Conservation (phyloP, 345 rosid species). For the Heritiera littoralis region DNA sequence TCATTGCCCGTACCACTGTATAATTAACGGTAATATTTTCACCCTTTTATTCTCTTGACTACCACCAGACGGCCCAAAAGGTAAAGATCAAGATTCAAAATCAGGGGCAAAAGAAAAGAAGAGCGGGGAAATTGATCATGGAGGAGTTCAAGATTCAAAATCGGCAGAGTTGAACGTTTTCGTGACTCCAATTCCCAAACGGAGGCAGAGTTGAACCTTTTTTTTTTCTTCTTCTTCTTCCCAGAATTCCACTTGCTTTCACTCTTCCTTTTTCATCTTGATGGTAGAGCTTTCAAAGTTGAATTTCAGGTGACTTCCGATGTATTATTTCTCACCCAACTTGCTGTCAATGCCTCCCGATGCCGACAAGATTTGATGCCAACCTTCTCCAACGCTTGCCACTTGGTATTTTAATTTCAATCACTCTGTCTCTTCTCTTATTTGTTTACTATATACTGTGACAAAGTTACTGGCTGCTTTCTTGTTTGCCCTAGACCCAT, state of each 20-base stretch:
- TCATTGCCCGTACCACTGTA: not conserved
- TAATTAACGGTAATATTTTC: not conserved
- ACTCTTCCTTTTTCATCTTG: not conserved
- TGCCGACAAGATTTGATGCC: conserved; percentile 29
- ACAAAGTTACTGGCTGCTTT: not conserved
- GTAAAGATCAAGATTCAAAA: not conserved
- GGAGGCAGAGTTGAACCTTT: conserved; percentile 35
- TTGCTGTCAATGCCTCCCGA: conserved; percentile 49
- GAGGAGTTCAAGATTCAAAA: conserved; percentile 31
- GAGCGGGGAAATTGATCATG: conserved; percentile 43
- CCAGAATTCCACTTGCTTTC: too few relatives aligned
- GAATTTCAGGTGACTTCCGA: conserved; percentile 58
- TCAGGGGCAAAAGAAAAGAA: not conserved
- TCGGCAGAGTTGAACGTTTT: not conserved
- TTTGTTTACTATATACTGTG: not conserved
- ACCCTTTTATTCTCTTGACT: too few relatives aligned
- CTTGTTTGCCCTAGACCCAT: conserved; percentile 46
- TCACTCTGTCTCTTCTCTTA: not conserved
- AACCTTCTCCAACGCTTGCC: conserved; percentile 45
- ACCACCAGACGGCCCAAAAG: too few relatives aligned
- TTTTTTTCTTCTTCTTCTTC: not conserved
- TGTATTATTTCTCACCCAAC: conserved; percentile 66
- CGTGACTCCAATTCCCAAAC: conserved; percentile 32
- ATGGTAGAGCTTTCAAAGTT: not conserved
- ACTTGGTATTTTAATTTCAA: conserved; percentile 47